Evolutionary conservation across 371 early-diverging fungal species (phyloP).

Genomic region (Syncephalis plumigaleata): DNA sequence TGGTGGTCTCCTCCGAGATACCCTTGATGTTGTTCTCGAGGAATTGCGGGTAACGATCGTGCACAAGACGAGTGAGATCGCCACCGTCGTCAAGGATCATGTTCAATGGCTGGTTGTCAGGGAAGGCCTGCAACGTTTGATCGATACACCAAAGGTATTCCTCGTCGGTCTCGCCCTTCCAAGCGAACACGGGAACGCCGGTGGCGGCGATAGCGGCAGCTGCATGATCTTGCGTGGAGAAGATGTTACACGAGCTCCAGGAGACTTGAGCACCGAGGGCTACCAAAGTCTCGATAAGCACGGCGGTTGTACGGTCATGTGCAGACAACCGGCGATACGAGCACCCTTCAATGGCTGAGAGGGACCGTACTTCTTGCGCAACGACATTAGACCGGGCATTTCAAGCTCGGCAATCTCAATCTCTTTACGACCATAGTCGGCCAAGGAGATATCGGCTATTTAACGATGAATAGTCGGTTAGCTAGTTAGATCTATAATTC

Average conservation of each 20-base stretch:
- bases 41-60: constrained; percentile 85
- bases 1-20: constrained; percentile 98
- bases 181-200: constrained; percentile 70
- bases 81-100: constrained; percentile 99
- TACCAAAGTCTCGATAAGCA: constrained; percentile 92
- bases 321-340: constrained; percentile 95
- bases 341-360: constrained; percentile 88
- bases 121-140: constrained; percentile 82
- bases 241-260: constrained; percentile 99
- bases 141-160: constrained; percentile 99
- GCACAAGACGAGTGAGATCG: constrained; percentile 92
- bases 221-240: constrained; percentile 97
- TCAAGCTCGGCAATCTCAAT: constrained; percentile 91
- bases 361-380: constrained; percentile 85
- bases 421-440: constrained; percentile 88
- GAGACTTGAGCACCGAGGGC: constrained; percentile 94
- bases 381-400: constrained; percentile 96
- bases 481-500: too few relatives aligned
- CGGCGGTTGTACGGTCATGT: constrained; percentile 99
- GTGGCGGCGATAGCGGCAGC: constrained; percentile 75
- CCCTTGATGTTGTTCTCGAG: constrained; percentile 59
- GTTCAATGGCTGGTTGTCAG: constrained; percentile 89
- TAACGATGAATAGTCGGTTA: not conserved
- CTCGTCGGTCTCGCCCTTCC: constrained; percentile 92
- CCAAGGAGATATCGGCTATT: constrained; percentile 83